Base-by-base conservation (phyloP, 1,284 basidiomycete species). In the Sporisorium scitamineum region DNA sequence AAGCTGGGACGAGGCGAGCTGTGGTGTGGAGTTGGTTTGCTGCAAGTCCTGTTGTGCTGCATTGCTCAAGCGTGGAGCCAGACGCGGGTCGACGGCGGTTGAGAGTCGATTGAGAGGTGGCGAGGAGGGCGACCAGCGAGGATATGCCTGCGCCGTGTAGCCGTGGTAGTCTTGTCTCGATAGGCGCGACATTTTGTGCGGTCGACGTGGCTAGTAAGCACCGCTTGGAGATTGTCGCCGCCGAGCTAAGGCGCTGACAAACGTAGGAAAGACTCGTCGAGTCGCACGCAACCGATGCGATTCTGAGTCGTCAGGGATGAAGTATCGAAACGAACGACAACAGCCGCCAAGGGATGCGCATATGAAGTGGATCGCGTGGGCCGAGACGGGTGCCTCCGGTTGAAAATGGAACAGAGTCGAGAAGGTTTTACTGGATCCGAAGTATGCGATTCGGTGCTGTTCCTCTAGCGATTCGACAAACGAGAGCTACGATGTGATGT, bases 121-220 rank as follows among this genome's bases (percentile, higher is more conserved):
- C 16, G 73, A 76, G 8, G 73, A 76, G 3, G 73, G 73, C 24
- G 73, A 76, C 67, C 73, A 70, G 29, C 73, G 63, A 24, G 62
- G 58, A 45, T 75, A 65, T 14, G 64, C 54, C 54, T 57, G 64
- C 45, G 62, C 67, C 8, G 60, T 44, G 41, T 76, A 76, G 61
- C 54, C 53, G 54, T 76, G 68, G 29, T 76, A 71, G 55, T 76
- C 73, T 41, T 70, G 68, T 39, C 73, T 54, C 1, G 73, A 71
- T 18, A 71, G 73, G 13, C 73, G 73, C 57, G 73, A 76, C 73
- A 76, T 76, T 27, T 1, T 63, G 13, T 27, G 26, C 16, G 13
- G 44, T 27, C 6, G 41, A 57, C 22, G 20, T 56, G 44, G 5
- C 13, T 18, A 32, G 22, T 24, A 34, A 16, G 50, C 50, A 20